These are phyloP conservation scores for Plasmodium berghei DNA, from an alignment of 169 alveolate genomes.

Conservation along the genomic window DNA sequence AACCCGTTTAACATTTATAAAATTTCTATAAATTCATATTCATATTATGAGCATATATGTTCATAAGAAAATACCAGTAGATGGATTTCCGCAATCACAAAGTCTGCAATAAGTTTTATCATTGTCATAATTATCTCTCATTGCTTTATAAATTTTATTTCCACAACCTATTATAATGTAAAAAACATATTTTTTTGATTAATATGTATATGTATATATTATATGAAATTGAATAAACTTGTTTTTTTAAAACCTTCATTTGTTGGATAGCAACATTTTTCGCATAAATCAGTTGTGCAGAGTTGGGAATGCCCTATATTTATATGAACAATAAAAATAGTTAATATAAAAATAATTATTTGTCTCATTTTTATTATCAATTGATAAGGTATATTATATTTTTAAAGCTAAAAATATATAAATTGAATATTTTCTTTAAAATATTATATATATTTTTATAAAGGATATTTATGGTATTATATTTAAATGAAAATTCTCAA, in stretches of 20 bases:
- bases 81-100: slow-evolving; percentile 58
- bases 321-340: not conserved
- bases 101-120: slow-evolving; percentile 48
- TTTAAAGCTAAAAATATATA: too few relatives aligned
- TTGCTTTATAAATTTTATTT: slow-evolving; percentile 39
- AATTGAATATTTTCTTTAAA: too few relatives aligned
- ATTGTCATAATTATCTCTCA: slow-evolving; percentile 38
- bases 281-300: slow-evolving; percentile 62
- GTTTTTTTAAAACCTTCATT: slow-evolving; percentile 20
- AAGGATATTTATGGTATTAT: not conserved
- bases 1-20: not conserved
- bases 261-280: slow-evolving; percentile 52
- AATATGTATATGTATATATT: not conserved
- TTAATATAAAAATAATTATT: slow-evolving; percentile 12
- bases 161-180: slow-evolving; percentile 33
- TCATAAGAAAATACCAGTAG: slow-evolving; percentile 8
- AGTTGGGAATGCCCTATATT: slow-evolving; percentile 29
- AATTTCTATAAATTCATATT: not conserved
- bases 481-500: not conserved
- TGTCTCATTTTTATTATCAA: slow-evolving; percentile 5
- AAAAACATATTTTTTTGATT: not conserved
- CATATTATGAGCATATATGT: too few relatives aligned
- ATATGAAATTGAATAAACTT: not conserved
- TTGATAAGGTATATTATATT: not conserved
- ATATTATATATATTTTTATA: too few relatives aligned